Evolutionary conservation across 495 filamentous ascomycete species (phyloP), one percentile per base, ranked within the genome.

Genomic region (Bryoglossum gracile): DNA sequence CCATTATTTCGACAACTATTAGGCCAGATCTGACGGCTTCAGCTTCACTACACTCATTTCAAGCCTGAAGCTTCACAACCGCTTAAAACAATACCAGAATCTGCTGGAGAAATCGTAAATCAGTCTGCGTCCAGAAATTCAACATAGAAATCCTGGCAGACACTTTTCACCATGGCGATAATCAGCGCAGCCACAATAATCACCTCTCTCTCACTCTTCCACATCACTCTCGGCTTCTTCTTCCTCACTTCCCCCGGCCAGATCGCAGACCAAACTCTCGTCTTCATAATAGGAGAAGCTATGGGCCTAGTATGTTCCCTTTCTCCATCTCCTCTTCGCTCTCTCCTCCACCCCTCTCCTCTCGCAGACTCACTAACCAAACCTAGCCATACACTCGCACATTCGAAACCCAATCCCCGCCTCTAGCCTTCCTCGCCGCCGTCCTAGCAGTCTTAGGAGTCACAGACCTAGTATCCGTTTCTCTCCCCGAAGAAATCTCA

Each of bases 271-370:
- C 87, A 89, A 46, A 82, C 86, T 35, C 56, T 94, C 8, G 86
- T 94, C 43, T 90, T 80, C 57, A 77, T 95, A 34, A 67, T 94
- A 11, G 89, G 89, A 35, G 87, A 92, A 62, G 74, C 87, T 35
- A 81, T 92, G 77, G 75, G 78, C 50, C 74, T 94, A 51, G 85
- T 87, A 78, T n/a, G n/a, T n/a, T n/a, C n/a, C n/a, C n/a, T n/a
- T n/a, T n/a, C 25, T 70, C 62, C 28, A 25, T 46, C 37, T 26
- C 25, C n/a, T n/a, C n/a, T n/a, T n/a, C n/a, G n/a, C n/a, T n/a
- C n/a, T n/a, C n/a, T n/a, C n/a, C n/a, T n/a, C n/a, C n/a, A n/a
- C 24, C 24, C 8, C 25, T 30, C 28, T 50, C 5, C 1, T n/a
- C 25, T 17, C 39, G 8, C 56, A 19, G 38, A 34, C 3, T 24